Conservation (phyloP, 1,139 yeast species). For the Saccharomycopsis crataegensis region DNA sequence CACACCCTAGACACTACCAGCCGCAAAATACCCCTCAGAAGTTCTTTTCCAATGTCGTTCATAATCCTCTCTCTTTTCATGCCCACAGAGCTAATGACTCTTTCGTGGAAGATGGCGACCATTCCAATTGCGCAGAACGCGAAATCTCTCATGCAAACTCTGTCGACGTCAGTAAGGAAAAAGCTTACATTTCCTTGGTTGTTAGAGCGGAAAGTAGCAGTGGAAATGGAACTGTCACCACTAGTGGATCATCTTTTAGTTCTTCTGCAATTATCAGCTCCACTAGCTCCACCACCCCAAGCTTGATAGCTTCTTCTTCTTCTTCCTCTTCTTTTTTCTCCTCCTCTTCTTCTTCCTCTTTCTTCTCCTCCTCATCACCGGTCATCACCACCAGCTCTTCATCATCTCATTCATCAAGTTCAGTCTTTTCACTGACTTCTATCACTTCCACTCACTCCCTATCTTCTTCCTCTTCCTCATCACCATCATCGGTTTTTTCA, state of each 20-base stretch:
- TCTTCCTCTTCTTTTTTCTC: conserved; percentile 4
- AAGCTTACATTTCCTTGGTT: conserved; percentile 10
- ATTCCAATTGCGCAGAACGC: background rate
- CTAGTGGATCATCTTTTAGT: background rate
- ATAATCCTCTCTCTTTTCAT: too few relatives aligned
- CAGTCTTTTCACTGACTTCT: conserved; percentile 1
- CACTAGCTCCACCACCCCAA: background rate
- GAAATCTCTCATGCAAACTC: conserved; percentile 8
- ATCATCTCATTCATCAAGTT: conserved; percentile 18
- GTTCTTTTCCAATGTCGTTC: too few relatives aligned
- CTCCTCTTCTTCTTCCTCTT: conserved; percentile 13
- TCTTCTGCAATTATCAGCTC: background rate
- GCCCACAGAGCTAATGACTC: too few relatives aligned
- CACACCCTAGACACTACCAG: too few relatives aligned
- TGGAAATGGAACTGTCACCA: background rate
- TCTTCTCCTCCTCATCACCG: conserved; percentile 13
- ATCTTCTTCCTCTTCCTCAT: background rate
- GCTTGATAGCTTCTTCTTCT: background rate
- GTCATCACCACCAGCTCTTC: conserved; percentile 19
- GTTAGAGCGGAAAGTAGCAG: conserved; percentile 8
- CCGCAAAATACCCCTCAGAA: too few relatives aligned
- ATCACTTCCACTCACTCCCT: background rate
- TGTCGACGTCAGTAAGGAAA: conserved; percentile 6
- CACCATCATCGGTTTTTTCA: conserved; percentile 1
- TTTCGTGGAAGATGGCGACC: too few relatives aligned